These are phyloP conservation scores for Steccherinum ochraceum DNA, from an alignment of 768 basidiomycete genomes.

Conservation along the genomic window DNA sequence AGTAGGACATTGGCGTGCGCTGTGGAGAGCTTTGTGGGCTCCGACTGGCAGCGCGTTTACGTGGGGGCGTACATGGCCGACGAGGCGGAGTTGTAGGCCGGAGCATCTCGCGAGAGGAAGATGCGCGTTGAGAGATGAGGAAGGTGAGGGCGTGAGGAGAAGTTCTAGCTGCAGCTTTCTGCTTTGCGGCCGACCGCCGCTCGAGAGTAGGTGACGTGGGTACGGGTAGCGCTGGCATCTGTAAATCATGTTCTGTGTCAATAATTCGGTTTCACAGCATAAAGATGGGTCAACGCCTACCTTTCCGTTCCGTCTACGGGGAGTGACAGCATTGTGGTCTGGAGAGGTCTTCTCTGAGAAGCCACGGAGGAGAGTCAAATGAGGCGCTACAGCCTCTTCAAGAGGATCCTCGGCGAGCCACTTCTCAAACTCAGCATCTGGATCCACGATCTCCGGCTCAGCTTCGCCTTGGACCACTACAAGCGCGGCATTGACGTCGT, in stretches of 20 bases:
- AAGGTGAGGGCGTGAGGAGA: background rate
- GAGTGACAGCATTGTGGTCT: background rate
- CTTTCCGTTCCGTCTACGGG: background rate
- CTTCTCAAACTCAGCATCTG: background rate
- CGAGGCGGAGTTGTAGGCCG: conserved; percentile 28
- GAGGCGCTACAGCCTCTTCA: background rate
- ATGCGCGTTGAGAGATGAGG: background rate
- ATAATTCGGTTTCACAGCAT: too few species aligned
- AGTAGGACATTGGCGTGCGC: conserved; percentile 53
- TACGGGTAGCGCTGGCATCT: background rate
- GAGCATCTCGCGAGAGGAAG: background rate
- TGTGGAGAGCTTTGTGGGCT: conserved; percentile 46
- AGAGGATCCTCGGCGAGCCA: background rate
- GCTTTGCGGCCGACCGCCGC: background rate
- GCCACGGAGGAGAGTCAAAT: background rate
- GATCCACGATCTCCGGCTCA: background rate
- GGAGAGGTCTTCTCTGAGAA: background rate
- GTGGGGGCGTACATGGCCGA: conserved; percentile 34
- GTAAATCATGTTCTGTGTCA: too few species aligned
- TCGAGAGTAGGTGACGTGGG: conserved; percentile 8
- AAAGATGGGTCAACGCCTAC: too few species aligned
- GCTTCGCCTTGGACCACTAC: too few species aligned
- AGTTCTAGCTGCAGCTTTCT: conserved; percentile 3
- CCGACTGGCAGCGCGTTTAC: conserved; percentile 16
- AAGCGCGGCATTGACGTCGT: too few species aligned